These are phyloP conservation scores for Xylariaceae sp. DNA, from an alignment of 2,329 filamentous ascomycete genomes.

Conservation along the genomic window DNA sequence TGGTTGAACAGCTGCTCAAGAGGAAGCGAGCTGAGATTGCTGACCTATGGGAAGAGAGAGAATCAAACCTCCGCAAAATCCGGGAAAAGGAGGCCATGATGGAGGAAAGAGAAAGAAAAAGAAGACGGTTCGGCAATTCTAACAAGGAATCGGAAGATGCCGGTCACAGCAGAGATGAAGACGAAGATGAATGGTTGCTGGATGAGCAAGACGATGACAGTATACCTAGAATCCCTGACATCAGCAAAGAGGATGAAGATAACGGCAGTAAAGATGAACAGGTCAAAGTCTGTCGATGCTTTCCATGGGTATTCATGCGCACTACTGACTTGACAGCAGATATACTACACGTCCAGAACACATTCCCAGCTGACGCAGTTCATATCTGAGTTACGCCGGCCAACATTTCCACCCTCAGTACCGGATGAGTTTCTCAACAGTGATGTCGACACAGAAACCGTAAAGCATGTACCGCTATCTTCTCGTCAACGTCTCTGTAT, in stretches of 20 bases:
- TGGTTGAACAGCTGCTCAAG: slow-evolving; percentile 68
- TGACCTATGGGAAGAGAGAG: slow-evolving; percentile 64
- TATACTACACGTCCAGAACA: slow-evolving; percentile 88
- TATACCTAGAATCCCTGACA: slow-evolving; percentile 39
- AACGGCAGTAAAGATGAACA: slow-evolving; percentile 40
- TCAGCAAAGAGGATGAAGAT: slow-evolving; percentile 60
- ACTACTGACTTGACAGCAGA: slow-evolving; percentile 38
- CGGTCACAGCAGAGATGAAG: slow-evolving; percentile 33
- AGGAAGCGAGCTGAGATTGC: slow-evolving; percentile 63
- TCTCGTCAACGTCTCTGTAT: slow-evolving; percentile 88
- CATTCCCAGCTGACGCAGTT: slow-evolving; percentile 91
- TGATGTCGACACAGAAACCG: slow-evolving; percentile 42
- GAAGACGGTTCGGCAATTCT: slow-evolving; percentile 36
- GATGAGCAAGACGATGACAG: slow-evolving; percentile 59
- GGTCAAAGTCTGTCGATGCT: slow-evolving; percentile 51
- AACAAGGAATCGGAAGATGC: slow-evolving; percentile 15
- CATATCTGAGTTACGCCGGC: slow-evolving; percentile 71
- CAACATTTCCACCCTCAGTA: slow-evolving; percentile 69
- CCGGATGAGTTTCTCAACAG: slow-evolving; percentile 37
- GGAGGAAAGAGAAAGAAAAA: slow-evolving; percentile 46
- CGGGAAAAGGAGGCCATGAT: slow-evolving; percentile 58
- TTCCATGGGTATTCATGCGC: not conserved
- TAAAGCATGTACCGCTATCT: slow-evolving; percentile 79
- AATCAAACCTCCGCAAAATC: slow-evolving; percentile 62
- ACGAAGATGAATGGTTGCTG: slow-evolving; percentile 63